A percentile compares a stretch with the other conserved stretches of the same genome.
Conservation (phyloP, 1,284 basidiomycete species). For the Ustilago esculenta region DNA sequence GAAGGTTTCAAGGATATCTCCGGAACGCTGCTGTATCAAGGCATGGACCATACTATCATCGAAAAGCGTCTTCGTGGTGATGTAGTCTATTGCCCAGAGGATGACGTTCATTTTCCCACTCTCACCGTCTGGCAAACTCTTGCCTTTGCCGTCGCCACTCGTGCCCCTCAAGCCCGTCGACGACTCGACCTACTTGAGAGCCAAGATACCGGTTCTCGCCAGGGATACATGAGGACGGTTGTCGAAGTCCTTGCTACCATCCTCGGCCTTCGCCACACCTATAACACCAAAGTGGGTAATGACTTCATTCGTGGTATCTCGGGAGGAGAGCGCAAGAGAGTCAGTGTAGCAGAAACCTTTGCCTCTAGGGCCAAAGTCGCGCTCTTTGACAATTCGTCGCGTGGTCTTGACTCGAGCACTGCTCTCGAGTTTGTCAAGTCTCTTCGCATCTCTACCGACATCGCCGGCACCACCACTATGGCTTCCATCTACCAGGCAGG, state of each 20-base stretch:
- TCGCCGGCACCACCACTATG: conserved; percentile 41
- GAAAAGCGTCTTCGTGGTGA: conserved; percentile 51
- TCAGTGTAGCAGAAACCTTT: conserved; percentile 67
- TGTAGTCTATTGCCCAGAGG: conserved; percentile 54
- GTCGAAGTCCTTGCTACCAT: conserved; percentile 57
- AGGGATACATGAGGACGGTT: conserved; percentile 40
- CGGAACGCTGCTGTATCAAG: conserved; percentile 51
- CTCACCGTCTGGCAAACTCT: conserved; percentile 55
- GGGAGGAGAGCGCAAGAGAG: conserved; percentile 69
- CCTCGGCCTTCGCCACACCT: conserved; percentile 58
- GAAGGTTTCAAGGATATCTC: conserved; percentile 58
- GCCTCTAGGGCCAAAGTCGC: conserved; percentile 54
- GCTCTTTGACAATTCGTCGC: conserved; percentile 59
- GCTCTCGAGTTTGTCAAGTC: conserved; percentile 59
- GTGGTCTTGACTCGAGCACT: conserved; percentile 59
- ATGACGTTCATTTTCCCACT: conserved; percentile 56
- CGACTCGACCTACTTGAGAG: conserved; percentile 28
- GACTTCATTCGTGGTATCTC: conserved; percentile 56
- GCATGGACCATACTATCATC: conserved; percentile 53
- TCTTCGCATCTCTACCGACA: conserved; percentile 55
- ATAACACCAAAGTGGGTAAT: conserved; percentile 67
- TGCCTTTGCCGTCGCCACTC: conserved; percentile 55
- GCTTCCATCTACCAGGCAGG: conserved; percentile 62
- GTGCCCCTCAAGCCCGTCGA: conserved; percentile 48
- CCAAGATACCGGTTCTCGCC: conserved; percentile 27